Percentiles rank a stretch among this genome's conserved stretches.
These are phyloP conservation scores for Dothistroma pini DNA, from an alignment of 2,329 filamentous ascomycete species.

Conservation along the genomic window DNA sequence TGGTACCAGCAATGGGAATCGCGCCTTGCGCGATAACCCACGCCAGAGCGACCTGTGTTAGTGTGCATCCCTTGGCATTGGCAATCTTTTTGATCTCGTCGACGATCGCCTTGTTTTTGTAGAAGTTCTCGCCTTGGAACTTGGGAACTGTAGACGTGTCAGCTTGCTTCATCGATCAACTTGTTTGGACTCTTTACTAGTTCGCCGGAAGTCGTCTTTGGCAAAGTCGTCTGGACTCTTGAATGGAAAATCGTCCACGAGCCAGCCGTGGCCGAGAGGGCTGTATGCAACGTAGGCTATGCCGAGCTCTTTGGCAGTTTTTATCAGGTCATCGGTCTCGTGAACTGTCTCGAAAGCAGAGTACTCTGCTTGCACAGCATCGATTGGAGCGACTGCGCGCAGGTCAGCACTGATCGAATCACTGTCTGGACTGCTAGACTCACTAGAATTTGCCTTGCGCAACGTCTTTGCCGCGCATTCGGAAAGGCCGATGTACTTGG, in stretches of 20 bases:
- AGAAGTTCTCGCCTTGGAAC: conserved; percentile 31
- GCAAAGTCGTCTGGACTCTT: conserved; percentile 38
- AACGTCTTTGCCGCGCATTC: conserved; percentile 47
- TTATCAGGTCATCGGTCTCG: conserved; percentile 41
- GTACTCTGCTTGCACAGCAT: conserved; percentile 52
- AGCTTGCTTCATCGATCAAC: conserved; percentile 21
- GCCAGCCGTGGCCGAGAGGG: conserved; percentile 41
- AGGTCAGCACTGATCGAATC: too few species aligned
- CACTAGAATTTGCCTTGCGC: conserved; percentile 42
- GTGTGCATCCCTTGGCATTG: conserved; percentile 20
- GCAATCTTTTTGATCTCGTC: conserved; percentile 27
- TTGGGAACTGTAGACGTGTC: conserved; percentile 25
- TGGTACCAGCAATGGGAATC: conserved; percentile 25
- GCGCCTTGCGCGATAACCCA: conserved; percentile 29
- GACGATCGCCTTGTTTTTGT: conserved; percentile 29
- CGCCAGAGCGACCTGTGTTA: conserved; percentile 25
- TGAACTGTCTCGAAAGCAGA: conserved; percentile 47
- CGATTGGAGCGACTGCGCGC: conserved; percentile 41
- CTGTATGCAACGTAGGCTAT: conserved; percentile 38
- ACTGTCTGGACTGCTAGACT: too few species aligned
- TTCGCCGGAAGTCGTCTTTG: conserved; percentile 28
- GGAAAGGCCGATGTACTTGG: conserved; percentile 50
- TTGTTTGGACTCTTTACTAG: conserved; percentile 2
- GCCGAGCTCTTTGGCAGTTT: conserved; percentile 46
- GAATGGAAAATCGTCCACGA: conserved; percentile 40